Base-by-base conservation (phyloP, 116 monocot species). In the Posidonia oceanica region DNA sequence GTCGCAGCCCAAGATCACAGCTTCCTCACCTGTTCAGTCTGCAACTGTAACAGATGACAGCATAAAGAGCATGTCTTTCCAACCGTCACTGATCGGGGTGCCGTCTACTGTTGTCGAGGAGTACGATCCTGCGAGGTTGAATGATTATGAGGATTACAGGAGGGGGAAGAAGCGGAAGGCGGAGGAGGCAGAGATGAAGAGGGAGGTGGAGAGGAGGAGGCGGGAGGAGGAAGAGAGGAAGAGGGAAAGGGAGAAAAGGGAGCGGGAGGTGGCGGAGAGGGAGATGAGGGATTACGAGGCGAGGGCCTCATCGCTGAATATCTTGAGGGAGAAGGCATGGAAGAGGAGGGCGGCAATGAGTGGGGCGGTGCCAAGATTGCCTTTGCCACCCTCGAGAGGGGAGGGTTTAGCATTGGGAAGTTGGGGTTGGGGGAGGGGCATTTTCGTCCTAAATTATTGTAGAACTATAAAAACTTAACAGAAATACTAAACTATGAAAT, bases 131-230 rank as follows among this genome's bases (percentile, higher is more conserved):
- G 1, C 1, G 1, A 29, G 29, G 11, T 81, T 94, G 29, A 29
- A 29, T 29, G 29, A 29, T 29, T 29, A 29, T 29, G 29, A 29
- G 29, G 1, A 29, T 29, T 29, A 29, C 1, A 29, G 1, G 67
- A 86, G 81, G 70, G 95, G 91, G 71, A 91, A 84, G 78, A 86
- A 84, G 77, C 54, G 79, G 71, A 74, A 78, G 61, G 84, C 84
- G 4, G 44, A 60, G 68, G 95, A 95, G 71, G 86, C 82, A 36
- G 95, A 91, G 75, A 83, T 79, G 79, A 88, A 84, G 29, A 29
- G 1, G 1, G 1, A 29, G 29, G 29, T 29, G 0, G 29, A 29
- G 29, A 29, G 29, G 29, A 29, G 1, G 29, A 29, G 29, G 29
- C 29, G 29, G 71, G 80, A 74, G 52, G 91, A 95, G 75, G 41